Evolutionary conservation across 371 early-diverging fungal species (phyloP).

Genomic region (Apophysomyces variabilis): DNA sequence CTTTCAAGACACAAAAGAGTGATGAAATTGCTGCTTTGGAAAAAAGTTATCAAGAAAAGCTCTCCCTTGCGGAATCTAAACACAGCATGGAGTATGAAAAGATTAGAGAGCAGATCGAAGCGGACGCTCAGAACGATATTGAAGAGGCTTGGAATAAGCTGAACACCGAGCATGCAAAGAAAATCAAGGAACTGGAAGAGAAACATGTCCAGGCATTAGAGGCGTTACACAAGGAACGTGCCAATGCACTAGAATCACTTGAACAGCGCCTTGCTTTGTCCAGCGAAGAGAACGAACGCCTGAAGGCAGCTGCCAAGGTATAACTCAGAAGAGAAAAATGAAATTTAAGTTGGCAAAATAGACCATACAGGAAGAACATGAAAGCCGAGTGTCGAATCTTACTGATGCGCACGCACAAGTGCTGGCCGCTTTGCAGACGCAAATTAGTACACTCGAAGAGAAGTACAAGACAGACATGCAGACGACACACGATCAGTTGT

Average conservation of each 20-base stretch:
- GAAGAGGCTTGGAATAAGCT: constrained; percentile 30
- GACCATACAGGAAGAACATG: background rate
- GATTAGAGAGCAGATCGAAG: constrained; percentile 42
- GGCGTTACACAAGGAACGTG: constrained; percentile 16
- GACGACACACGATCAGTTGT: background rate
- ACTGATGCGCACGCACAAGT: constrained; percentile 16
- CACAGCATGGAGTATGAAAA: constrained; percentile 22
- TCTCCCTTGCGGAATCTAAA: constrained; percentile 10
- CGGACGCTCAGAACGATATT: constrained; percentile 24
- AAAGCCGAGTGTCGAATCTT: background rate
- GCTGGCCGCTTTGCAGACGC: constrained; percentile 13
- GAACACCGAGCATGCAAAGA: constrained; percentile 22
- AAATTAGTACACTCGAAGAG: constrained; percentile 1
- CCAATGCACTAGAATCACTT: constrained; percentile 9
- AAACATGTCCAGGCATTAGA: constrained; percentile 8
- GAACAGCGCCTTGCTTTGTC: constrained; percentile 1
- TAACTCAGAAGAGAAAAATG: background rate
- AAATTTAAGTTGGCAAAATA: background rate
- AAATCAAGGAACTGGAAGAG: constrained; percentile 15
- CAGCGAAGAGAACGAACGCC: constrained; percentile 2
- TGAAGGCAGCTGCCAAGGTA: background rate
- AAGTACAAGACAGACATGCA: background rate
- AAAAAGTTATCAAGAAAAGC: constrained; percentile 18
- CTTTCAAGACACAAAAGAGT: background rate
- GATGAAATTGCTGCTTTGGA: constrained; percentile 15